Conservation (phyloP, 179 eudicot genomes). For the Sideroxylon spinosum region DNA sequence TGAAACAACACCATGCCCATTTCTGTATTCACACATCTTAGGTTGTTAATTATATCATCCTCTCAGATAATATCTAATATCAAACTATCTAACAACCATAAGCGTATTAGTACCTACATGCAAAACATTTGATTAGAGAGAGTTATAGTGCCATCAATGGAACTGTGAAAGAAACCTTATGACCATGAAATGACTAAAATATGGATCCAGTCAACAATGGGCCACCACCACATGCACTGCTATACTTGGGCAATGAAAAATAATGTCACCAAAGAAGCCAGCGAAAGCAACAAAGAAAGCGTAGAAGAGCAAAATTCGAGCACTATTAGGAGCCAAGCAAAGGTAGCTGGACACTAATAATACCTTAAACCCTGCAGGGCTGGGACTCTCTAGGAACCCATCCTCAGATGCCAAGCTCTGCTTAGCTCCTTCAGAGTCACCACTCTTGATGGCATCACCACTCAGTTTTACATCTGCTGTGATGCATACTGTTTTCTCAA, state of each 20-base stretch:
- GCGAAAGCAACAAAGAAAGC: neutral
- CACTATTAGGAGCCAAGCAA: neutral
- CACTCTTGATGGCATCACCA: conserved; percentile 90
- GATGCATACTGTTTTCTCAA: conserved; percentile 91
- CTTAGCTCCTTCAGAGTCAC: conserved; percentile 93
- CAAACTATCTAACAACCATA: neutral
- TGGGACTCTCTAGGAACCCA: conserved; percentile 86
- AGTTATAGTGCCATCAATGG: neutral
- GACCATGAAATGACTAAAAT: neutral
- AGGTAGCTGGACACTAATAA: neutral
- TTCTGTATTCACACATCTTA: no score
- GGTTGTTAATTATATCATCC: neutral
- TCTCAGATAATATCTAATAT: neutral
- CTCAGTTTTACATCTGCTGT: conserved; percentile 84
- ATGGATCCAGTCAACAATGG: neutral
- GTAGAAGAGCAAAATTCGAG: neutral
- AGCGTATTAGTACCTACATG: neutral
- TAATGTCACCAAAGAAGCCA: neutral
- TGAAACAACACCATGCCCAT: no score
- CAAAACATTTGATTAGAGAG: neutral
- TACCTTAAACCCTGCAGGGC: conserved; percentile 92
- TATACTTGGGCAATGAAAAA: neutral
- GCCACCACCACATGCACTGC: neutral
- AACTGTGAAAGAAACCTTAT: neutral
- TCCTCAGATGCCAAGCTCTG: conserved; percentile 93